phyloP scores from a whole-genome alignment of 2,329 filamentous ascomycete genomes.

The Onygenales sp. region DNA sequence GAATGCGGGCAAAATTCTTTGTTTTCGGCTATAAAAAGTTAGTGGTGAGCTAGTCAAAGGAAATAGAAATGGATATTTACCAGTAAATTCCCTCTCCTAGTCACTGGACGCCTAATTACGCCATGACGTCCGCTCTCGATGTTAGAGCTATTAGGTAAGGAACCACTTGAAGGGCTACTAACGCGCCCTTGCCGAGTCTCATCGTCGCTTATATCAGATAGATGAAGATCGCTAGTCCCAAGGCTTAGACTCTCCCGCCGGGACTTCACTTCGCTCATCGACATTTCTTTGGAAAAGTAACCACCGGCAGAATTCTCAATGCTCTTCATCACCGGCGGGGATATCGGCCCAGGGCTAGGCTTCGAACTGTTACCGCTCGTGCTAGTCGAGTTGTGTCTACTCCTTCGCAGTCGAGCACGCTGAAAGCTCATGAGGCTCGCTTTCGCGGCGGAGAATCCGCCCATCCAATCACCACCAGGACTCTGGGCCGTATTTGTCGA shows the following conservation, averaged over 20 bases:
- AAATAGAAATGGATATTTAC: slow-evolving; percentile 44
- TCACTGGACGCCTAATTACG: slow-evolving; percentile 75
- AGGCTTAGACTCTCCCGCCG: slow-evolving; percentile 83
- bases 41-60: neutral
- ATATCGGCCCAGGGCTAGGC: slow-evolving; percentile 61
- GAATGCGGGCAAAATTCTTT: slow-evolving; percentile 87
- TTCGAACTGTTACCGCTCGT: slow-evolving; percentile 62
- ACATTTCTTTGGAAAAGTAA: slow-evolving; percentile 46
- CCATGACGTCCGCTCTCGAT: slow-evolving; percentile 53
- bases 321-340: slow-evolving; percentile 57
- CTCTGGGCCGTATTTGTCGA: slow-evolving; percentile 40
- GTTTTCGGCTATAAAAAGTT: slow-evolving; percentile 67
- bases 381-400: slow-evolving; percentile 58
- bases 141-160: slow-evolving; percentile 19
- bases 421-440: slow-evolving; percentile 75
- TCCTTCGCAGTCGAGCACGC: slow-evolving; percentile 48
- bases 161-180: slow-evolving; percentile 21
- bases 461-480: slow-evolving; percentile 53
- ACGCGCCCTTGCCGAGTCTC: slow-evolving; percentile 38
- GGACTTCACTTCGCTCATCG: slow-evolving; percentile 41
- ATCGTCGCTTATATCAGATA: slow-evolving; percentile 69
- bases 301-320: slow-evolving; percentile 43
- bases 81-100: slow-evolving; percentile 76
- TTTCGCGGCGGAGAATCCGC: slow-evolving; percentile 58
- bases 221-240: slow-evolving; percentile 79